phyloP scores from a whole-genome alignment of 1,139 yeast species.

The Zygoascus meyerae region DNA sequence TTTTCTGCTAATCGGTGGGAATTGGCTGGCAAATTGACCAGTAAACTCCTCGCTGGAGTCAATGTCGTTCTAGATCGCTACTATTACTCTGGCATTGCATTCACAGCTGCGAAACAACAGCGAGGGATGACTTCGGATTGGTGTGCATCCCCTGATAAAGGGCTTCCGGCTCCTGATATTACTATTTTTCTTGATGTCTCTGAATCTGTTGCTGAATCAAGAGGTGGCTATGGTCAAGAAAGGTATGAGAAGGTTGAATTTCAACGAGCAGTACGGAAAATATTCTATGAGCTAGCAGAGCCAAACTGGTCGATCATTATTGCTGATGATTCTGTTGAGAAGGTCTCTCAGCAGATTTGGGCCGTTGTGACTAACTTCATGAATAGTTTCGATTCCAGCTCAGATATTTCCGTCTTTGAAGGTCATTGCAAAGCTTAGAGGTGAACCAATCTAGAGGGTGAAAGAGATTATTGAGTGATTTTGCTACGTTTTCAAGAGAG shows the following conservation, averaged over 20 bases:
- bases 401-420: too few relatives aligned
- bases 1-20: conserved; percentile 98
- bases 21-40: conserved; percentile 44
- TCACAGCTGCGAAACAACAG: conserved; percentile 68
- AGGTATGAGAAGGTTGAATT: conserved; percentile 73
- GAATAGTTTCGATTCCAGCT: neutral
- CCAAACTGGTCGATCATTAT: conserved; percentile 34
- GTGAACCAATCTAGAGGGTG: too few relatives aligned
- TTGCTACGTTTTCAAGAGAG: too few relatives aligned
- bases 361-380: conserved; percentile 14
- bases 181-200: conserved; percentile 68
- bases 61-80: conserved; percentile 77
- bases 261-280: conserved; percentile 59
- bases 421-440: too few relatives aligned
- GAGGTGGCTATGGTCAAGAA: conserved; percentile 90
- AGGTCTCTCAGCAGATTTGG: conserved; percentile 40
- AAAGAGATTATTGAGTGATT: too few relatives aligned
- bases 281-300: conserved; percentile 49
- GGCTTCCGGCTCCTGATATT: conserved; percentile 82
- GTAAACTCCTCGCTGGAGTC: conserved; percentile 46
- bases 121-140: conserved; percentile 55
- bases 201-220: conserved; percentile 43
- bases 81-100: conserved; percentile 89
- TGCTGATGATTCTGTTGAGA: conserved; percentile 58
- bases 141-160: conserved; percentile 77